Percentiles rank a stretch among this genome's conserved stretches.
Conservation (phyloP, 805 yeast genomes). For the Wickerhamiella brachini region DNA sequence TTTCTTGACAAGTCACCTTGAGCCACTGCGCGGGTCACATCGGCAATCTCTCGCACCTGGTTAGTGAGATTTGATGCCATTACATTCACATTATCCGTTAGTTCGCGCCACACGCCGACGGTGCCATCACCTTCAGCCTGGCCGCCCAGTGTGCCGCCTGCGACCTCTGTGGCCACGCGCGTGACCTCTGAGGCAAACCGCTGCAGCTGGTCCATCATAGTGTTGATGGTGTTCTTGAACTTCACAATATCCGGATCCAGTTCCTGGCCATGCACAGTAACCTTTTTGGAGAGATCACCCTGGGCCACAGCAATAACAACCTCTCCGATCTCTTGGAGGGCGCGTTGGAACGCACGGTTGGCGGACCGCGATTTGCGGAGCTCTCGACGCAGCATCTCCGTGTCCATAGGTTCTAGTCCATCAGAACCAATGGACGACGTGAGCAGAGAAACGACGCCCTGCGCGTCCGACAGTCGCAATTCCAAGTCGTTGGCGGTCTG, state of each 20-base stretch:
- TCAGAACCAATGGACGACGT: constrained; percentile 19
- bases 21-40: constrained; percentile 80
- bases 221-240: constrained; percentile 68
- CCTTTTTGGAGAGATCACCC: constrained; percentile 77
- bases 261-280: constrained; percentile 55
- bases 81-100: constrained; percentile 76
- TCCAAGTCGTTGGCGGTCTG: constrained; percentile 24
- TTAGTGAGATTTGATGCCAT: constrained; percentile 82
- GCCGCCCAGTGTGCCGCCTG: constrained; percentile 82
- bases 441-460: constrained; percentile 23
- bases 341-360: constrained; percentile 53
- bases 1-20: constrained; percentile 71
- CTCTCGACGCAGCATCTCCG: constrained; percentile 24
- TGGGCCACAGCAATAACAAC: constrained; percentile 80
- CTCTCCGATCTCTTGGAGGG: constrained; percentile 66
- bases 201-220: constrained; percentile 80
- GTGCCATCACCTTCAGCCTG: constrained; percentile 77
- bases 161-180: constrained; percentile 78
- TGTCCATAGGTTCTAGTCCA: constrained; percentile 16
- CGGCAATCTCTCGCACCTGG: constrained; percentile 82
- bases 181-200: constrained; percentile 72
- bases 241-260: constrained; percentile 66
- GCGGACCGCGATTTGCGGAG: constrained; percentile 34
- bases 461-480: constrained; percentile 22
- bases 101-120: constrained; percentile 77